Base-by-base conservation (phyloP, 2,329 filamentous ascomycete genomes). In the Trichoderma gracile region DNA sequence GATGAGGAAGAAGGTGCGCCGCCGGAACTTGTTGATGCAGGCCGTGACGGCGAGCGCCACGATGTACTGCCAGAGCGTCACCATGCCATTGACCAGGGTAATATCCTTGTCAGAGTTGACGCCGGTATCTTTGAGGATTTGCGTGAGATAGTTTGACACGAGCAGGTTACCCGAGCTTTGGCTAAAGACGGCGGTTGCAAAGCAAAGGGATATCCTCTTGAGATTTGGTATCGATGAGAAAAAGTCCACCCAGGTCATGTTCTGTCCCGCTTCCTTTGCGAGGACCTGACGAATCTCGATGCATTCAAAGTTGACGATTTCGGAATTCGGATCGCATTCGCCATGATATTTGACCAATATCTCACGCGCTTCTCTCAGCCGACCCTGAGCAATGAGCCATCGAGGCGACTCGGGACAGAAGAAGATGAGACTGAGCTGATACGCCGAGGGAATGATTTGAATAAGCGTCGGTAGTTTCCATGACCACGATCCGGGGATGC, bases 391-490 rank as follows among this genome's bases (percentile, higher is more conserved):
- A 49, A 87, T 78, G 30, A 87, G 73, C 80, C 81, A 88, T 43
- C 86, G 79, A 1, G 86, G 86, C 0, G 81, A 85, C 67, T 89
- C 87, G 0, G 86, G 86, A 5, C 86, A 78, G 57, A 84, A 81
- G 67, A 76, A 78, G 57, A 82, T 73, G 60, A 81, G 78, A 10
- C 73, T 62, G 19, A 84, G 76, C 67, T 83, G 76, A 30, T 75
- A 76, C 0, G 67, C 69, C 1, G 78, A 71, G 76, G 78, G 81
- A 5, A 80, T 65, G 49, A 80, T 78, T 70, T 87, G 85, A 2
- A 84, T 71, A 4, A 86, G 74, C 1, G 81, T 81, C 0, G 84
- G 85, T 19, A 85, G 75, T 52, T 81, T 76, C 84, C 81, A 83
- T 0, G 78, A 78, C 83, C 82, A 85, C 30, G 70, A 60, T 17